phyloP scores from a whole-genome alignment of 106 monocot genomes.

The Platanthera guangdongensis region DNA sequence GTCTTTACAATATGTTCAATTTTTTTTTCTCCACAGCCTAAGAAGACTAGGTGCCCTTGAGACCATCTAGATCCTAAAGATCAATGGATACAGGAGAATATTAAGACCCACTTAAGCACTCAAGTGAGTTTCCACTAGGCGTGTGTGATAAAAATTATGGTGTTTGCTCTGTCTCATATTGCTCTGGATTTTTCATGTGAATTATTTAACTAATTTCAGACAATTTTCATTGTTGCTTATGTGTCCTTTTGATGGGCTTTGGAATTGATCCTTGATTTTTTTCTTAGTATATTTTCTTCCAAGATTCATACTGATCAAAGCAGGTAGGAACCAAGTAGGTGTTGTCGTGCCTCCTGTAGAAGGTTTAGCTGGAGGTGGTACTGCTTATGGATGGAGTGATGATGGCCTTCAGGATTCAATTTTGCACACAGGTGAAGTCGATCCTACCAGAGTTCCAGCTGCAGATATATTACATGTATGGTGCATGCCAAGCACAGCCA shows the following conservation, averaged over 20 bases:
- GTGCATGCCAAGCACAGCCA: constrained; percentile 94
- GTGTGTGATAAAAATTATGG: too few relatives aligned
- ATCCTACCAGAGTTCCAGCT: constrained; percentile 71
- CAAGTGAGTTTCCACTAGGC: too few relatives aligned
- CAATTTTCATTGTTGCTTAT: not conserved
- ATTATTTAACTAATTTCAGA: not conserved
- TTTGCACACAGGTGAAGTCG: constrained; percentile 39
- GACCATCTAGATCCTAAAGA: too few relatives aligned
- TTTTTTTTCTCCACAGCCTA: too few relatives aligned
- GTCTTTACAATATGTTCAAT: too few relatives aligned
- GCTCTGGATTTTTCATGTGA: not conserved
- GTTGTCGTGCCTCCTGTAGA: constrained; percentile 69
- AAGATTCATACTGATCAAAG: not conserved
- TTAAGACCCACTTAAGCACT: too few relatives aligned
- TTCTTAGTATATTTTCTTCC: not conserved
- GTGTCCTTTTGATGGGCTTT: not conserved
- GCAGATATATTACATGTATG: constrained; percentile 82
- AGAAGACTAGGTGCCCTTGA: too few relatives aligned
- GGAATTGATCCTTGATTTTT: not conserved
- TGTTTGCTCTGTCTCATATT: not conserved
- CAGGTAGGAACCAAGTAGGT: constrained; percentile 40
- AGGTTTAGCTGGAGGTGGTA: constrained; percentile 94
- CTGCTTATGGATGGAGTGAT: constrained; percentile 90
- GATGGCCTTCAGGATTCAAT: constrained; percentile 29
- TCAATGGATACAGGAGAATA: too few relatives aligned